phyloP scores from a whole-genome alignment of 176 grass and related monocot species.

The Aegilops umbellulata region DNA sequence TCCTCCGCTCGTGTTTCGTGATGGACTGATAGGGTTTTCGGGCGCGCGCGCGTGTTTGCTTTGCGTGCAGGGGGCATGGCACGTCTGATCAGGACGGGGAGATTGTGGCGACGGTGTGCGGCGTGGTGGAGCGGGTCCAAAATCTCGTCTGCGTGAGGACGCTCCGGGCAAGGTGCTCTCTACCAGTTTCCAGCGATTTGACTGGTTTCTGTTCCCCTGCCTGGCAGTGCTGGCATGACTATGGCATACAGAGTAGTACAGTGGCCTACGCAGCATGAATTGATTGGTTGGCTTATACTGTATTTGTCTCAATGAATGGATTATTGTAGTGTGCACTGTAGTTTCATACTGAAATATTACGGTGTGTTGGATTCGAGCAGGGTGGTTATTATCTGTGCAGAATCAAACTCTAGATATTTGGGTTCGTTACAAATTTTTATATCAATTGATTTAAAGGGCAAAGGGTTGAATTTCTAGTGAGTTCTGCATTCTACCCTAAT shows the following conservation, averaged over 20 bases:
- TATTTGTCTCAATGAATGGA: background rate
- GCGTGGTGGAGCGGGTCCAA: conserved; percentile 85
- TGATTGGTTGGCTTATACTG: background rate
- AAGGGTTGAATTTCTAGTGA: background rate
- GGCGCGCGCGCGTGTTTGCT: background rate
- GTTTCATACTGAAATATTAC: background rate
- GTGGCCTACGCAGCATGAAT: background rate
- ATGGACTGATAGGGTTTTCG: background rate
- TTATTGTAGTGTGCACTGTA: background rate
- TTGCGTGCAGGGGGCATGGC: conserved; percentile 65
- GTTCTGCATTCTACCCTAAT: background rate
- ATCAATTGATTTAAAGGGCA: background rate
- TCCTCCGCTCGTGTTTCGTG: background rate
- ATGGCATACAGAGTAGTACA: background rate
- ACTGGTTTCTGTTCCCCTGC: background rate
- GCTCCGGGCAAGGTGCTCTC: conserved; percentile 60
- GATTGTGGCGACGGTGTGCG: conserved; percentile 83
- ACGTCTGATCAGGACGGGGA: conserved; percentile 63
- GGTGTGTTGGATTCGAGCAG: background rate
- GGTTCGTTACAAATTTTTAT: background rate
- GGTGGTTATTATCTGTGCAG: too few species aligned
- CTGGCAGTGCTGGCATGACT: background rate
- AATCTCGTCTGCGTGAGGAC: conserved; percentile 83
- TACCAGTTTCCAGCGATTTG: background rate
- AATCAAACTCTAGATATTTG: background rate